Evolutionary conservation across 2,329 filamentous ascomycete genomes (phyloP), one percentile per base, ranked within the genome.

Genomic region (Dothidotthia symphoricarpi): DNA sequence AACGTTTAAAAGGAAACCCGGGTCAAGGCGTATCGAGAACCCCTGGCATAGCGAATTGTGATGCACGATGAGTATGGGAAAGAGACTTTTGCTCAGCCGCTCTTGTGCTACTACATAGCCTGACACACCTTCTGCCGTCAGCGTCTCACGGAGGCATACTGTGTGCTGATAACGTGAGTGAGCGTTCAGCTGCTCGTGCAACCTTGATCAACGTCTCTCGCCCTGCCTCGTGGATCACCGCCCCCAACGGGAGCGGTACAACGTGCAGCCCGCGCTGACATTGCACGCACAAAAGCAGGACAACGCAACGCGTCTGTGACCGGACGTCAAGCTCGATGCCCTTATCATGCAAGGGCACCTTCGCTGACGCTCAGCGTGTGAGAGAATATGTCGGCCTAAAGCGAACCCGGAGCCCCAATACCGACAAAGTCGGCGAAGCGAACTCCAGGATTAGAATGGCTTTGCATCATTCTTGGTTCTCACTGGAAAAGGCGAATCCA

Each of bases 371-470:
- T 22, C 19, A 33, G 28, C 15, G 6, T 7, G 16, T 22, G 29
- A 39, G 31, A 31, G 16, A 35, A 34, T 32, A 61, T 67, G 61
- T 67, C 51, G 59, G 62, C 63, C 59, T 64, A 65, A 67, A 67
- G 63, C 63, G 63, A 67, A 67, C 57, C 63, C 57, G 51, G 48
- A 59, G 55, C 55, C 57, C 62, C 59, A 46, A 65, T 52, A 61
- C 49, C 53, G 49, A 58, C 60, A 46, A 32, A 53, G 58, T 57
- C 60, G 55, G 58, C 60, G 60, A 52, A 43, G 36, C 49, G 51
- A 65, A 48, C 57, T 55, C 59, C 59, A 65, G 63, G 57, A 67
- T 67, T 67, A 67, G 62, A 67, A 66, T 50, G 57, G 63, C 61
- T 57, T 41, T 59, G 54, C 54, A 35, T 65, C 55, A 28, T 32